Base-by-base conservation (phyloP, 2,329 filamentous ascomycete species). In the Phyllosticta citribraziliensis region DNA sequence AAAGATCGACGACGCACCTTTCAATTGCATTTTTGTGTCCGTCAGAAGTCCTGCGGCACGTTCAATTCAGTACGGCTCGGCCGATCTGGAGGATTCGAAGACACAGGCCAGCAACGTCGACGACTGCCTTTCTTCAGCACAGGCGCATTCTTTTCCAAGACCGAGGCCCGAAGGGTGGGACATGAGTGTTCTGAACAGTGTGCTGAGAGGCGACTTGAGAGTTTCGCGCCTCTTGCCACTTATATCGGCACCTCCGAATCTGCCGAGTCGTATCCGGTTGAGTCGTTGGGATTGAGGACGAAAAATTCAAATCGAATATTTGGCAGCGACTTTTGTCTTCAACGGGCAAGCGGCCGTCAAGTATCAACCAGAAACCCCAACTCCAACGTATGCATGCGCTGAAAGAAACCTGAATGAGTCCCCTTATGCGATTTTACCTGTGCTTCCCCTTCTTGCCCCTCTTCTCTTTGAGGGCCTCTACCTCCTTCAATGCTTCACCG, bases 401-500 rank as follows among this genome's bases (percentile, higher is more conserved):
- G 67, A 71, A 63, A 70, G 66, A 63, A 17, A 60, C 22, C 3
- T 60, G 6, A 17, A 47, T 47, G 40, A 8, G 27, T 30, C 6
- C 27, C 9, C 27, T 30, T 30, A 47, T 47, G 40, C 40, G 40
- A 17, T 47, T 30, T 57, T 50, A 61, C 55, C 50, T 24, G 27
- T 61, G 55, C 59, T 57, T 61, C 3, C 50, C 22, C 50, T 61
- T 61, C 47, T 61, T 73, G 65, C 72, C 72, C 62, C 68, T 68
- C 22, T 69, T 71, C 52, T 75, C 73, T 40, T 69, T 72, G 55
- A 68, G 64, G 50, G 62, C 57, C 59, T 72, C 69, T 0, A 67
- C 72, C 61, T 76, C 74, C 60, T 72, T 72, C 56, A 69, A 68
- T 6, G 80, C 77, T 58, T 82, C 80, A 25, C 76, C 78, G 2